Evolutionary conservation across 495 filamentous ascomycete species (phyloP), one percentile per base, ranked within the genome.

Genomic region (Xylaria curta): DNA sequence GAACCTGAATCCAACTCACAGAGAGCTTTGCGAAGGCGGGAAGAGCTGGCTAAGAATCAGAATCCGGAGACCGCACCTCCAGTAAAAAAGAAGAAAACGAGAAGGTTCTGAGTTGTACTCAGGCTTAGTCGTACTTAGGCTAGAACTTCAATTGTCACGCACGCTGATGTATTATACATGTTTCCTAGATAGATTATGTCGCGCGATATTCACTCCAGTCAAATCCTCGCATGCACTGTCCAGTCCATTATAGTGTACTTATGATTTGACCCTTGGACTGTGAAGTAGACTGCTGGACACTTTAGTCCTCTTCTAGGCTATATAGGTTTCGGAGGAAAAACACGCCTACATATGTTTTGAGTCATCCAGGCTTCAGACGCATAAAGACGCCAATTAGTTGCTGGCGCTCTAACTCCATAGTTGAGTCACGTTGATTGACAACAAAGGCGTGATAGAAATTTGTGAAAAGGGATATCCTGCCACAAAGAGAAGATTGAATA

Each of bases 41-140:
- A 86, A 59, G 87, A 91, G 73, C 75, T 93, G 66, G 89, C 91
- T 74, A 84, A 85, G 62, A 87, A 92, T 62, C 80, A 93, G n/a
- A 89, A 90, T 71, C 85, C 78, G 73, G 90, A 89, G 74, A 86
- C 84, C n/a, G 87, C 89, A 26, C 87, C 85, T 9, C 85, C 85
- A 15, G 88, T 86, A 5, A 38, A 38, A 8, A 78, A 93, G 91
- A 81, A 89, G 88, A 81, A 94, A 92, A 38, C 36, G 77, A 84
- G 91, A 64, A 91, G 86, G 66, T 94, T 86, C 59, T 87, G 69
- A 84, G 47, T 2, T 36, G 15, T 26, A 33, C 33, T 24, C 3
- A 10, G 26, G 2, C 4, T 5, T 36, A 38, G 36, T 2, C 33
- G 21, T 26, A 24, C 33, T 24, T 6, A 26, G 19, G 6, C 4